Base-by-base conservation (phyloP, 2,329 filamentous ascomycete genomes). In the Chaetomium globosum region DNA sequence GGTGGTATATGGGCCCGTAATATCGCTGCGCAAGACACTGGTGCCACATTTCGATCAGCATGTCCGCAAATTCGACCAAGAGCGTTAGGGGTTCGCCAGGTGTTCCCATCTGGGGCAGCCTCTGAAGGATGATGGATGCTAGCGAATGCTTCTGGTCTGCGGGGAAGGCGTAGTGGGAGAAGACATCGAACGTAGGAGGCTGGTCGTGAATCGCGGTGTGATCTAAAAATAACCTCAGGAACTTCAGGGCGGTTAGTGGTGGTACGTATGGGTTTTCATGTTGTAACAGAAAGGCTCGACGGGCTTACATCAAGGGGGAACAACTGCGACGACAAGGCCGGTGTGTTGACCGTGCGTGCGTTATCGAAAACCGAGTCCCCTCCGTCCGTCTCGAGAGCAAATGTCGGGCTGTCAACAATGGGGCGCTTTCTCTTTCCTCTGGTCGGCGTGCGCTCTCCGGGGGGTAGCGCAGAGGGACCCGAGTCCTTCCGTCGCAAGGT, bases 401-500 rank as follows among this genome's bases (percentile, higher is more conserved):
- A 83, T 16, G 87, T 80, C 1, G 90, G 90, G 70, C 89, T 93
- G 66, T 91, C 87, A 3, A 87, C 78, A 1, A 79, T 73, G 1
- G 83, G 83, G 3, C 91, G 81, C 73, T 93, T 93, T 69, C 91
- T 80, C 78, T 94, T 94, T 7, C 81, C 82, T 63, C 88, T 89
- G 46, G 80, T 89, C 0, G 91, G 91, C 2, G 85, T 87, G 65
- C 82, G 79, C 69, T 87, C 84, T 0, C 77, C 77, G 4, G 83
- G 75, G 26, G 80, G 76, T 16, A 76, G 73, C 2, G 81, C 79
- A 2, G 83, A 77, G 0, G 82, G 75, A 0, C 79, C 79, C 0
- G 76, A 74, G 61, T 80, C 78, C 67, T 75, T 80, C 70, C 69
- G 59, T 69, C 77, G 68, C 73, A 74, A 59, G 2, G 79, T 76